phyloP scores from a whole-genome alignment of 164 flowering plant species.

The Liriodendron chinense region DNA sequence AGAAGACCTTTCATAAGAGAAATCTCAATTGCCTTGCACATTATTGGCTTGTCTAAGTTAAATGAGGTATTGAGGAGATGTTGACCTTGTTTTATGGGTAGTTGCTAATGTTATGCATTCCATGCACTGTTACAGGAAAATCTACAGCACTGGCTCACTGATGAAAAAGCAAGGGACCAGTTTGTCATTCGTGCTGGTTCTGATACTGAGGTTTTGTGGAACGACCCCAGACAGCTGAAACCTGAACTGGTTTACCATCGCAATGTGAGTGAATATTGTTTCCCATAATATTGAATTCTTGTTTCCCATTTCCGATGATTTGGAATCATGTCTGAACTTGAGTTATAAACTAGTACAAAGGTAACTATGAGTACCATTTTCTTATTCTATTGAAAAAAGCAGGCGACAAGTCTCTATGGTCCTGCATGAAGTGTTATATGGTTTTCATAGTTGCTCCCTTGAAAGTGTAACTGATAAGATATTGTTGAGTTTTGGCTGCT shows the following conservation, averaged over 20 bases:
- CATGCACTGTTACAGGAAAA: slow-evolving; percentile 56
- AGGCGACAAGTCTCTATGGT: background rate
- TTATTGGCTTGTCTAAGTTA: too few species aligned
- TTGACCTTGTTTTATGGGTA: background rate
- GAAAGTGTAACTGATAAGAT: too few species aligned
- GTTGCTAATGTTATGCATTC: background rate
- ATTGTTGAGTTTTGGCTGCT: too few species aligned
- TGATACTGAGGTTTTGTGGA: slow-evolving; percentile 94
- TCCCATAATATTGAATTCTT: background rate
- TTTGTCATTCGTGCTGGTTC: slow-evolving; percentile 83
- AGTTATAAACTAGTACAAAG: too few species aligned
- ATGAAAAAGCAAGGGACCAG: slow-evolving; percentile 93
- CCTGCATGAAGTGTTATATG: too few species aligned
- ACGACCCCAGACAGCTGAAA: slow-evolving; percentile 82
- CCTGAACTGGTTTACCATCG: slow-evolving; percentile 88
- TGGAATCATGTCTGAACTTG: too few species aligned
- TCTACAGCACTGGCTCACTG: slow-evolving; percentile 88
- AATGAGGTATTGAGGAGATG: background rate
- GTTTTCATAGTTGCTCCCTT: too few species aligned
- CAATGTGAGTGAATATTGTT: slow-evolving; percentile 40
- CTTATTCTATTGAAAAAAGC: background rate
- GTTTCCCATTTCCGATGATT: background rate
- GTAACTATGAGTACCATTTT: background rate
- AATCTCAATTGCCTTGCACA: background rate
- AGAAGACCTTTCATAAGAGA: too few species aligned